phyloP scores from a whole-genome alignment of 2,329 filamentous ascomycete species.

The Aspergillus sp. region DNA sequence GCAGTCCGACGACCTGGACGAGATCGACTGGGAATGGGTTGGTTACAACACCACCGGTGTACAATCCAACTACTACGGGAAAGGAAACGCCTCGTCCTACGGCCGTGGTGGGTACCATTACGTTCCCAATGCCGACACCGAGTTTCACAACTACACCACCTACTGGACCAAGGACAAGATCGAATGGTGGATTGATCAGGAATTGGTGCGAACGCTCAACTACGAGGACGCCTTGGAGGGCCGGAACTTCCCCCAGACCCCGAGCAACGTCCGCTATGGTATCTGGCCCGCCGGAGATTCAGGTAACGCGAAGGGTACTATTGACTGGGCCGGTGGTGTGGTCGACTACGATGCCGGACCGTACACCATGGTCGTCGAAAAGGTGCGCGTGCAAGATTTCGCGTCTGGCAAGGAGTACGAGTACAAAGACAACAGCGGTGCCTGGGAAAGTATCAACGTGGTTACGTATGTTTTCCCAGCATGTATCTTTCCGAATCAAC shows the following conservation, averaged over 20 bases:
- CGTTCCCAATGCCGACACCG: slow-evolving; percentile 48
- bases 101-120: slow-evolving; percentile 74
- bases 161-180: slow-evolving; percentile 60
- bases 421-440: slow-evolving; percentile 55
- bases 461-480: slow-evolving; percentile 24
- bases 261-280: slow-evolving; percentile 62
- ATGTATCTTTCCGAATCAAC: not conserved
- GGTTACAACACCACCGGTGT: slow-evolving; percentile 31
- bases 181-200: slow-evolving; percentile 59
- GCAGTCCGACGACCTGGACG: slow-evolving; percentile 74
- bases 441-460: slow-evolving; percentile 58
- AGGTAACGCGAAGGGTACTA: slow-evolving; percentile 37
- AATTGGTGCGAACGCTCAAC: slow-evolving; percentile 52
- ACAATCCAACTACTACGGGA: slow-evolving; percentile 94
- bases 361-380: slow-evolving; percentile 66
- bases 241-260: slow-evolving; percentile 61
- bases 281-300: slow-evolving; percentile 57
- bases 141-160: slow-evolving; percentile 45
- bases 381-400: slow-evolving; percentile 50
- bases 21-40: slow-evolving; percentile 63
- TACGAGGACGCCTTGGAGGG: slow-evolving; percentile 50
- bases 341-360: slow-evolving; percentile 60
- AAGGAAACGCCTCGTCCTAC: slow-evolving; percentile 68
- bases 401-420: slow-evolving; percentile 57
- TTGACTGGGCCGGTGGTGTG: slow-evolving; percentile 61